Evolutionary conservation across 73 alveolate genomes (phyloP).

Genomic region (Paramecium biaurelia): DNA sequence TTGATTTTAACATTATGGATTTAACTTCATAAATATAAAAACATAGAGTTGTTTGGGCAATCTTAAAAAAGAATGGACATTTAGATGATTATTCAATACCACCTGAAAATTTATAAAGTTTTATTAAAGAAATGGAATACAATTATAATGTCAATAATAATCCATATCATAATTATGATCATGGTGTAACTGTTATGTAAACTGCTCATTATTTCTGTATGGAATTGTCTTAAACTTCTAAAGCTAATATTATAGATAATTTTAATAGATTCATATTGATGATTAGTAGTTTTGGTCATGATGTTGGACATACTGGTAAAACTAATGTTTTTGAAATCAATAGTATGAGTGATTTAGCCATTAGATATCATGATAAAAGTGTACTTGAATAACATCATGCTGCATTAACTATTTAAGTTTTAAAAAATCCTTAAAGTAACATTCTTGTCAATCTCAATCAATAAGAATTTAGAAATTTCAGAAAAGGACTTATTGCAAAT

Average conservation of each 20-base stretch:
- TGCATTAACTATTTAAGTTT: conserved; percentile 78
- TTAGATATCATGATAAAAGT: conserved; percentile 86
- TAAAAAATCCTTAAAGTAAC: conserved; percentile 66
- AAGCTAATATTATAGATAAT: not conserved
- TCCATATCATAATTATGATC: conserved; percentile 65
- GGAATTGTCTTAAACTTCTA: not conserved
- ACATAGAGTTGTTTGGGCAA: conserved; percentile 55
- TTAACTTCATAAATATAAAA: conserved; percentile 31
- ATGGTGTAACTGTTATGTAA: conserved; percentile 41
- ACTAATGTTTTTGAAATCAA: conserved; percentile 77
- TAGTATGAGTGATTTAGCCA: conserved; percentile 71
- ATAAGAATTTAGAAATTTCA: conserved; percentile 63
- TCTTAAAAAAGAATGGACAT: conserved; percentile 23
- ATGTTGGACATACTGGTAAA: conserved; percentile 84
- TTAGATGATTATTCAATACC: conserved; percentile 60
- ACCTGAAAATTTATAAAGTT: not conserved
- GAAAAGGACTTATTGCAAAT: conserved; percentile 75
- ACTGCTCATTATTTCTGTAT: conserved; percentile 31
- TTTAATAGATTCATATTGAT: conserved; percentile 60
- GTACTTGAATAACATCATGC: conserved; percentile 91
- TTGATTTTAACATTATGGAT: conserved; percentile 29
- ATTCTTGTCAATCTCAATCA: conserved; percentile 64
- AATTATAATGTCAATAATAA: conserved; percentile 48
- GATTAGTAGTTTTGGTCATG: conserved; percentile 79
- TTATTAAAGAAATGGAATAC: conserved; percentile 41